phyloP scores from a whole-genome alignment of 2,329 filamentous ascomycete species.

The Colletotrichum higginsianum region DNA sequence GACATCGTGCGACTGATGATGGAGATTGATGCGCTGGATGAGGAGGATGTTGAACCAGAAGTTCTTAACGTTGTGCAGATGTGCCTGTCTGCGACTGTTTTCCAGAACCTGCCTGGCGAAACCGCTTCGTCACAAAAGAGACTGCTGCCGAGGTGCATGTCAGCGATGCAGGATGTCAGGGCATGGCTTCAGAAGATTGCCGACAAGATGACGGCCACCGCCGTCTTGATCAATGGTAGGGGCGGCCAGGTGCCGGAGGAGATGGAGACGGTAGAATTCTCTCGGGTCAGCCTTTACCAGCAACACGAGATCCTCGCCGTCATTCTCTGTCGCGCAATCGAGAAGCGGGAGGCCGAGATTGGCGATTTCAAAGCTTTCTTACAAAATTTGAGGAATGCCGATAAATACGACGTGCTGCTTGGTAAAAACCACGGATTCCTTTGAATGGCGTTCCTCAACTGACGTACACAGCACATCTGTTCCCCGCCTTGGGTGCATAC shows the following conservation, averaged over 20 bases:
- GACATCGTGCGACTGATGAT: conserved; percentile 88
- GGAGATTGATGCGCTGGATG: conserved; percentile 75
- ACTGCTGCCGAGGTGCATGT: conserved; percentile 82
- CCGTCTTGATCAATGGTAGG: conserved; percentile 78
- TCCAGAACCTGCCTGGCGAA: conserved; percentile 56
- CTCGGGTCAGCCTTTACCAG: conserved; percentile 83
- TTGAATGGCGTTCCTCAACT: neutral
- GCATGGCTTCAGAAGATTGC: conserved; percentile 81
- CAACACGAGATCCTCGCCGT: conserved; percentile 92
- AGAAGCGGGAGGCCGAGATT: conserved; percentile 78
- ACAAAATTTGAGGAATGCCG: conserved; percentile 75
- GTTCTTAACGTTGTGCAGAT: conserved; percentile 66
- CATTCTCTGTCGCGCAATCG: conserved; percentile 85
- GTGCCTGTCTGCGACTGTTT: conserved; percentile 70
- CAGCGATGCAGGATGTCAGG: conserved; percentile 83
- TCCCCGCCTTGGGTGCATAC: conserved; percentile 84
- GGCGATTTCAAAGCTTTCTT: conserved; percentile 84
- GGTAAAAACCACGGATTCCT: conserved; percentile 53
- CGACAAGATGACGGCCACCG: conserved; percentile 82
- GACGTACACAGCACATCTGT: conserved; percentile 75
- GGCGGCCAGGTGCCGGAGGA: conserved; percentile 70
- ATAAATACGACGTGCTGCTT: conserved; percentile 80
- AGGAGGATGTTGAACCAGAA: conserved; percentile 67
- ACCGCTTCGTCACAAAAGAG: conserved; percentile 47
- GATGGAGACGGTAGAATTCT: conserved; percentile 84